A percentile compares a stretch with the other conserved stretches of the same genome.
These are phyloP conservation scores for Candida xyloterini DNA, from an alignment of 805 yeast species.

Conservation along the genomic window DNA sequence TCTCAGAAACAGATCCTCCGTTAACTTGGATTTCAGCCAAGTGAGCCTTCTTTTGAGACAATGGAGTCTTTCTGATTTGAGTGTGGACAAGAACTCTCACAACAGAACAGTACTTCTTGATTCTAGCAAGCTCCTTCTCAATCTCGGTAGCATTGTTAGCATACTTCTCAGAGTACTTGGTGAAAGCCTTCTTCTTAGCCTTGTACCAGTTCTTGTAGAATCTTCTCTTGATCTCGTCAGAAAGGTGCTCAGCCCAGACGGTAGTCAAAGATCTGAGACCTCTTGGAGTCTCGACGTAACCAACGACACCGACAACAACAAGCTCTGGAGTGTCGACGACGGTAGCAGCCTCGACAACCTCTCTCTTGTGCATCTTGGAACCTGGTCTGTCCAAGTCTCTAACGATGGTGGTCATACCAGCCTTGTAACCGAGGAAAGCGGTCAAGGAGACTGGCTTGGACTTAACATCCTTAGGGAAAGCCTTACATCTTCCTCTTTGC, in stretches of 20 bases:
- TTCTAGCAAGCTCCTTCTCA: slow-evolving; percentile 97
- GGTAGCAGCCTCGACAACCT: slow-evolving; percentile 98
- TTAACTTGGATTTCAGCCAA: slow-evolving; percentile 99
- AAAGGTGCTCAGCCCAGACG: slow-evolving; percentile 99
- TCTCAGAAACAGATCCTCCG: slow-evolving; percentile 98
- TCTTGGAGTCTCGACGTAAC: slow-evolving; percentile 99
- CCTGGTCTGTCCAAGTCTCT: slow-evolving; percentile 99
- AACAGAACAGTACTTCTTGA: slow-evolving; percentile 95
- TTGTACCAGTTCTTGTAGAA: slow-evolving; percentile 99
- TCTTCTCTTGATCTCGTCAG: slow-evolving; percentile 99
- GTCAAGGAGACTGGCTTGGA: slow-evolving; percentile 98
- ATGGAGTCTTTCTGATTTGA: slow-evolving; percentile 98
- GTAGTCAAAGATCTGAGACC: slow-evolving; percentile 99
- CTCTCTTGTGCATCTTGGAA: slow-evolving; percentile 99
- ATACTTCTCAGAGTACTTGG: slow-evolving; percentile 99
- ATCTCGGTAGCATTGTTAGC: slow-evolving; percentile 84
- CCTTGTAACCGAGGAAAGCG: slow-evolving; percentile 99
- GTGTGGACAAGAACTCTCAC: slow-evolving; percentile 99
- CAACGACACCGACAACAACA: slow-evolving; percentile 99
- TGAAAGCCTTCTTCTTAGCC: slow-evolving; percentile 99
- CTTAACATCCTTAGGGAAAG: slow-evolving; percentile 99
- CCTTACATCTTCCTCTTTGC: slow-evolving; percentile 98
- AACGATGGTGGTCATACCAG: slow-evolving; percentile 99
- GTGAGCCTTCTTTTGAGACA: slow-evolving; percentile 99
- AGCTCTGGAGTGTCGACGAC: slow-evolving; percentile 99